Percentiles rank a stretch among this genome's conserved stretches.
These are phyloP conservation scores for Tulasnella sp. DNA, from an alignment of 768 basidiomycete species.

Conservation along the genomic window DNA sequence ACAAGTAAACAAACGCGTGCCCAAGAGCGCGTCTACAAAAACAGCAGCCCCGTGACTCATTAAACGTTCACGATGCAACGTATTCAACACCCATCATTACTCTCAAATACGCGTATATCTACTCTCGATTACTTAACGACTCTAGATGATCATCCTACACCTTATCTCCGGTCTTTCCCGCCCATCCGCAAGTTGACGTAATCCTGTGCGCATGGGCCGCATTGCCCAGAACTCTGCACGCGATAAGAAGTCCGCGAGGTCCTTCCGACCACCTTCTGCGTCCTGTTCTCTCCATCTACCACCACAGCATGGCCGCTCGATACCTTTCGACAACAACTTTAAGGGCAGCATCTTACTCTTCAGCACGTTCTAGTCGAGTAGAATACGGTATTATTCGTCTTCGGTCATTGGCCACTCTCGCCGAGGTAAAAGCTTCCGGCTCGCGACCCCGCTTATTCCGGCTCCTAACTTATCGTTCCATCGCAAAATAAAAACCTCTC, in stretches of 20 bases:
- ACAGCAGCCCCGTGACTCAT: neutral
- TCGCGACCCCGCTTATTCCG: neutral
- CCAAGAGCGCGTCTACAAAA: neutral
- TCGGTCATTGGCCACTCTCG: constrained; percentile 22
- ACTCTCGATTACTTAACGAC: neutral
- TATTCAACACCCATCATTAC: neutral
- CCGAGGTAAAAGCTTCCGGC: constrained; percentile 24
- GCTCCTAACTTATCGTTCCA: neutral
- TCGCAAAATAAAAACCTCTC: neutral
- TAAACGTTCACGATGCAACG: neutral
- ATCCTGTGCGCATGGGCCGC: neutral
- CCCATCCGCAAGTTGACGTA: neutral
- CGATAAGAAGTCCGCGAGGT: constrained; percentile 1
- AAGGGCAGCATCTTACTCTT: neutral
- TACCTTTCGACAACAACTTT: neutral
- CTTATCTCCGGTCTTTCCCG: neutral
- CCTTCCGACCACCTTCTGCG: neutral
- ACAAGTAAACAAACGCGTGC: constrained; percentile 2
- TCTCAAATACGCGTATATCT: neutral
- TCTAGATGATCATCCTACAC: neutral
- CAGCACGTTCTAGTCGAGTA: neutral
- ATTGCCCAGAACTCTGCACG: neutral
- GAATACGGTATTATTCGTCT: neutral
- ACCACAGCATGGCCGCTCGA: neutral
- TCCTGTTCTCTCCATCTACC: neutral